phyloP scores from a whole-genome alignment of 2,329 filamentous ascomycete species.

The Scytalidium lignicola region DNA sequence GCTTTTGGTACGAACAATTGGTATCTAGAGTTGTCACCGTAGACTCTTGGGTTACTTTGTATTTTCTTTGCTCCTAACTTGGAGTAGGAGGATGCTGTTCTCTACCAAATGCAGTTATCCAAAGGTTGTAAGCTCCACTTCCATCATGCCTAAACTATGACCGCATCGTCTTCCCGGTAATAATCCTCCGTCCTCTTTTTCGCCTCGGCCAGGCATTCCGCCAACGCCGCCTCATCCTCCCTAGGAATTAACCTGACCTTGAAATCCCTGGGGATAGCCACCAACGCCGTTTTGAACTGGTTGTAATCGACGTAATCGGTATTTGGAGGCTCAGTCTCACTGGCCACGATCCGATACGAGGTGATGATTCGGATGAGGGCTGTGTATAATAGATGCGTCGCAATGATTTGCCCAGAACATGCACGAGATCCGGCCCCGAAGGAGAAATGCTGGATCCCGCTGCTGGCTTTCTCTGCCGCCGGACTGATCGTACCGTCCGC shows the following conservation, averaged over 20 bases:
- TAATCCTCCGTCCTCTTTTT: no score
- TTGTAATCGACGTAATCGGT: constrained; percentile 61
- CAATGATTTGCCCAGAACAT: constrained; percentile 47
- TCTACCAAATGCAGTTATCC: no score
- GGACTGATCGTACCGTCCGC: constrained; percentile 2
- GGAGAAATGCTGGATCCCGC: constrained; percentile 37
- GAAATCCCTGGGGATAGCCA: constrained; percentile 55
- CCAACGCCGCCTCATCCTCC: no score
- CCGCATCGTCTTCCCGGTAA: no score
- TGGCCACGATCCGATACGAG: constrained; percentile 44
- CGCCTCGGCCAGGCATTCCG: no score
- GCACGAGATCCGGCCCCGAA: constrained; percentile 48
- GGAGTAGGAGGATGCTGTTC: no score
- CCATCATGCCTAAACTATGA: no score
- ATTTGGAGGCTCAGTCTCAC: constrained; percentile 45
- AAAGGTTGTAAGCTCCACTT: no score
- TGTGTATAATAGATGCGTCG: constrained; percentile 42
- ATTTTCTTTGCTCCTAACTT: no score
- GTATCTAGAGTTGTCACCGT: no score
- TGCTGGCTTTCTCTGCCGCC: constrained; percentile 24
- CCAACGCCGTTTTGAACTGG: constrained; percentile 52
- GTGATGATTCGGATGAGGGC: constrained; percentile 44
- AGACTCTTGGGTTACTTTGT: no score
- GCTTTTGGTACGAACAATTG: no score
- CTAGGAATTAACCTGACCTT: constrained; percentile 51